phyloP scores from a whole-genome alignment of 306 rosid species.

The Neltuma alba region DNA sequence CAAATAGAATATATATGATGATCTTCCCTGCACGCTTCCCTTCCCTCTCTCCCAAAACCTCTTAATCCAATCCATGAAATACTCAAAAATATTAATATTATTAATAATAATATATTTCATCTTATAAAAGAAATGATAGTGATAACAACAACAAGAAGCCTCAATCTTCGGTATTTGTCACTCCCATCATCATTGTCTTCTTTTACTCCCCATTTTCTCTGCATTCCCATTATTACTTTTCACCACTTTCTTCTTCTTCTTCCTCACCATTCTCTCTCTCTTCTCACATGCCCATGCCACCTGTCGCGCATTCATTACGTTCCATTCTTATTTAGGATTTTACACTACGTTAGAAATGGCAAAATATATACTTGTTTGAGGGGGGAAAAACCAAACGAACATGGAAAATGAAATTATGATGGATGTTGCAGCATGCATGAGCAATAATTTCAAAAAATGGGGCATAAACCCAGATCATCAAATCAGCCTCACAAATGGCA shows the following conservation, averaged over 20 bases:
- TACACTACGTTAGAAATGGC: too few relatives aligned
- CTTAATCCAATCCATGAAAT: background rate
- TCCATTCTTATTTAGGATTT: background rate
- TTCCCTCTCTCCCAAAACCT: background rate
- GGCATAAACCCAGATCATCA: conserved; percentile 38
- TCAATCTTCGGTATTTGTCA: conserved; percentile 64
- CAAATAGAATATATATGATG: conserved; percentile 83
- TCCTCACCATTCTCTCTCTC: conserved; percentile 16
- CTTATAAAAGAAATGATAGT: too few relatives aligned
- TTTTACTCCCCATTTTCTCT: background rate
- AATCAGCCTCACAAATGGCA: conserved; percentile 49
- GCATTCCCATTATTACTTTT: conserved; percentile 35
- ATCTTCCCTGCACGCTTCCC: conserved; percentile 69
- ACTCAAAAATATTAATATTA: background rate
- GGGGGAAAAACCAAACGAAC: background rate
- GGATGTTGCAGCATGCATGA: conserved; percentile 19
- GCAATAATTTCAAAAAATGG: conserved; percentile 2
- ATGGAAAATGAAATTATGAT: background rate
- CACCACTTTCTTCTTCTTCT: conserved; percentile 18
- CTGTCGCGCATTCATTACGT: background rate
- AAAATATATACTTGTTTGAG: background rate
- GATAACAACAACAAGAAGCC: conserved; percentile 31
- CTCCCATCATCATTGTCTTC: conserved; percentile 56
- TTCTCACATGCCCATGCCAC: conserved; percentile 3
- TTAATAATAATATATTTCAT: too few relatives aligned